phyloP scores from a whole-genome alignment of 2,329 filamentous ascomycete species.

The Bipolaris oryzae region DNA sequence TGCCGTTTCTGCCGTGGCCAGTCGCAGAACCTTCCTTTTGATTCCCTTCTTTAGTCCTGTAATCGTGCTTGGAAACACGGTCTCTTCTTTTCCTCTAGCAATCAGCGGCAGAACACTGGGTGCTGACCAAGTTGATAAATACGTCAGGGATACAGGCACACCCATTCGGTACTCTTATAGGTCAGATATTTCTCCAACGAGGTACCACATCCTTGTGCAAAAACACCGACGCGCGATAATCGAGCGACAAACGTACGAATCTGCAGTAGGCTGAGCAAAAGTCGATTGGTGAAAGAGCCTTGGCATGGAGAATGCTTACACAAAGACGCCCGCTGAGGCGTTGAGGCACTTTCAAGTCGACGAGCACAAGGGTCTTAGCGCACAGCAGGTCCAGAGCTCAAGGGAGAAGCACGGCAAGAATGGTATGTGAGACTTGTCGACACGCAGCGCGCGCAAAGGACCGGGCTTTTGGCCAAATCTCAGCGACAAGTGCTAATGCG shows the following conservation, averaged over 20 bases:
- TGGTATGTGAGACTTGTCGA: conserved; percentile 47
- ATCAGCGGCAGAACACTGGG: neutral
- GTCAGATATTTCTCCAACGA: neutral
- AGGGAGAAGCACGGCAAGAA: conserved; percentile 61
- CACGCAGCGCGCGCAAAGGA: neutral
- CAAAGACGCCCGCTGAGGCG: conserved; percentile 56
- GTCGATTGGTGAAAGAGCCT: conserved; percentile 9
- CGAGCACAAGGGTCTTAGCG: conserved; percentile 58
- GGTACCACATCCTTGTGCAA: conserved; percentile 2
- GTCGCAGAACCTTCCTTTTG: conserved; percentile 12
- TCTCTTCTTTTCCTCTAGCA: conserved; percentile 1
- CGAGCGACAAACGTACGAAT: neutral
- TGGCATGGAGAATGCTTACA: conserved; percentile 61
- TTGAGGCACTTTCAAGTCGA: conserved; percentile 60
- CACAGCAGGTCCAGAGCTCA: conserved; percentile 54
- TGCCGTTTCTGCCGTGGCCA: conserved; percentile 13
- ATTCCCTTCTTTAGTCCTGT: conserved; percentile 3
- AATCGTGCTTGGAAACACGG: conserved; percentile 7
- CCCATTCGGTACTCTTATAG: neutral
- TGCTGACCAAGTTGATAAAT: neutral
- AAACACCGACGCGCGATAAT: conserved; percentile 8
- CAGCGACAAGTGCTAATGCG: conserved; percentile 12
- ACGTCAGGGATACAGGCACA: conserved; percentile 8
- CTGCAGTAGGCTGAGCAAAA: conserved; percentile 2
- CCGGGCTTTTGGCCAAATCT: neutral